These are phyloP conservation scores for Microdochium trichocladiopsis DNA, from an alignment of 2,329 filamentous ascomycete species.

Conservation along the genomic window DNA sequence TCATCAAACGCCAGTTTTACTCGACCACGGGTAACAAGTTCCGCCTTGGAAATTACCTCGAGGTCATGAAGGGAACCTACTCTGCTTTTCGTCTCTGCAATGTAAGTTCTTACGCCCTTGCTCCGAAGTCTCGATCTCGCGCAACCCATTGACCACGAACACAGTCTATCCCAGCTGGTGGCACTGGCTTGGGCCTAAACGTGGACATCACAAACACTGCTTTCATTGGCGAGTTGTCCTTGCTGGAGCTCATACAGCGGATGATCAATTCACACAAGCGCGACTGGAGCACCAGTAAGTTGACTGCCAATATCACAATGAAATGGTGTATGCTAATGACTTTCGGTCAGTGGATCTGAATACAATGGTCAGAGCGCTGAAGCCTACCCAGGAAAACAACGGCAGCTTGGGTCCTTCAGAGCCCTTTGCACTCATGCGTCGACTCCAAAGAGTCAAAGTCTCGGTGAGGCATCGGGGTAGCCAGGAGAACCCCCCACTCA, in stretches of 20 bases:
- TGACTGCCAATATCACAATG: too few relatives aligned
- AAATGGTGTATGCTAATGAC: background rate
- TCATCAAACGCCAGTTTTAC: constrained; percentile 83
- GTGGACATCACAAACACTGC: constrained; percentile 87
- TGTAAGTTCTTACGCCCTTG: constrained; percentile 23
- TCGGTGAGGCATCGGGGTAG: constrained; percentile 46
- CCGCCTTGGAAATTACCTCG: constrained; percentile 57
- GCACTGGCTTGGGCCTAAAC: constrained; percentile 69
- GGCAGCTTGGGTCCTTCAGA: constrained; percentile 31
- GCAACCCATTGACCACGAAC: background rate
- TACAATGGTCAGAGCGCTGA: constrained; percentile 20
- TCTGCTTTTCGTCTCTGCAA: constrained; percentile 74
- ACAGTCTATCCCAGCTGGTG: constrained; percentile 30
- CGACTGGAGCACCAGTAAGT: constrained; percentile 20
- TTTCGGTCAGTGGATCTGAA: constrained; percentile 9
- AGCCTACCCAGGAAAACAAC: constrained; percentile 21
- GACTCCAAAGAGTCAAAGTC: constrained; percentile 49
- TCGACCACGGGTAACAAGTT: constrained; percentile 37
- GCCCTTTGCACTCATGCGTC: constrained; percentile 46
- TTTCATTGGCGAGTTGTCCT: constrained; percentile 58
- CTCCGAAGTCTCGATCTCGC: too few relatives aligned
- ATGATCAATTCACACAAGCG: constrained; percentile 13
- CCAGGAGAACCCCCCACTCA: constrained; percentile 35
- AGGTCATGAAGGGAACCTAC: constrained; percentile 86
- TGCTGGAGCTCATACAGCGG: constrained; percentile 27